A percentile compares a stretch with the other conserved stretches of the same genome.
phyloP scores from a whole-genome alignment of 441 rosid species.

The Biscutella laevigata region DNA sequence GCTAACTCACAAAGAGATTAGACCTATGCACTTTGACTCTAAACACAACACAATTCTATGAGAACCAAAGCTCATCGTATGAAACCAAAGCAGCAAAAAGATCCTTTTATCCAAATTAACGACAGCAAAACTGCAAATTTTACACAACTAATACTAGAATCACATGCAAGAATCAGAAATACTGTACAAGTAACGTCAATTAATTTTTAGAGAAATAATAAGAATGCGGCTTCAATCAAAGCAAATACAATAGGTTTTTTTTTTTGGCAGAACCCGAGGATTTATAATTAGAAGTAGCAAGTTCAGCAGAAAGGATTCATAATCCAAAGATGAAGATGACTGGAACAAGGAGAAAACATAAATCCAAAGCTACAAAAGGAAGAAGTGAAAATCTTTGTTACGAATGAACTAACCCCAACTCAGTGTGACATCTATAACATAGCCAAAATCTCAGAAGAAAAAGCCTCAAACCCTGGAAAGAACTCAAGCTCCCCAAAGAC shows the following conservation, averaged over 20 bases:
- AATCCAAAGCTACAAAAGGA: too few species aligned
- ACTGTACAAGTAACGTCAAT: background rate
- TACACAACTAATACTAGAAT: background rate
- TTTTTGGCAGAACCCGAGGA: background rate
- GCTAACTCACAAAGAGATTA: too few species aligned
- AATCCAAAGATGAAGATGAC: background rate
- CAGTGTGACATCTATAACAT: too few species aligned
- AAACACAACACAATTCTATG: too few species aligned
- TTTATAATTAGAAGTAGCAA: background rate
- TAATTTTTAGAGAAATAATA: background rate
- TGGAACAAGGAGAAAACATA: background rate
- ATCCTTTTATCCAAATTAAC: too few species aligned
- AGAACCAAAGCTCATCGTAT: background rate
- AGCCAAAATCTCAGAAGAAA: background rate
- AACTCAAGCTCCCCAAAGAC: background rate
- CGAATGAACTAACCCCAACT: too few species aligned
- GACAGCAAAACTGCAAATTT: background rate
- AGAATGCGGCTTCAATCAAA: background rate
- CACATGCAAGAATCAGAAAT: background rate
- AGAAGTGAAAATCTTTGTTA: too few species aligned
- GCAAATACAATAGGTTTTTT: background rate
- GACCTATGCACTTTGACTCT: conserved; percentile 1
- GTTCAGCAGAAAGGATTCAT: background rate
- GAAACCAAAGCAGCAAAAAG: background rate
- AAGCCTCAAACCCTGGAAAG: background rate